These are phyloP conservation scores for Endocarpon pusillum DNA, from an alignment of 495 filamentous ascomycete genomes.

Conservation along the genomic window DNA sequence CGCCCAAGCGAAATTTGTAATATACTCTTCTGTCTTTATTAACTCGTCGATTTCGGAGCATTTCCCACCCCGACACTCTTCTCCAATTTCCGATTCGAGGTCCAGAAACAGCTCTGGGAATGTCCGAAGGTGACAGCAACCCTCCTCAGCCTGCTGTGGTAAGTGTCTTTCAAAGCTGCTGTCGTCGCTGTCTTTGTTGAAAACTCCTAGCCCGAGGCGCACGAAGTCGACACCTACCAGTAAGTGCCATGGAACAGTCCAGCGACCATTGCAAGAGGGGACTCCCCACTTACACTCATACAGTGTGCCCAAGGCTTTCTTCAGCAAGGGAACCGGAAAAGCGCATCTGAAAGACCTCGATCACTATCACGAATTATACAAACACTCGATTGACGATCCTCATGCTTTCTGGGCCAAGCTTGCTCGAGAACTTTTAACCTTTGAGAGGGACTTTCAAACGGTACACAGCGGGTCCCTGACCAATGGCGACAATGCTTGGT, in stretches of 20 bases:
- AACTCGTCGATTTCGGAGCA: too few relatives aligned
- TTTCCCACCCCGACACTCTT: too few relatives aligned
- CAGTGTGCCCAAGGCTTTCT: constrained; percentile 37
- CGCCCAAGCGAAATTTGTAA: too few relatives aligned
- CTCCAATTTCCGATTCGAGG: too few relatives aligned
- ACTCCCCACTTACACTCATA: constrained; percentile 6
- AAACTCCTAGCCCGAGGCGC: constrained; percentile 46
- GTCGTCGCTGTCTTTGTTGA: not conserved
- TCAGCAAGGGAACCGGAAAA: constrained; percentile 53
- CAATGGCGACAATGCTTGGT: constrained; percentile 85
- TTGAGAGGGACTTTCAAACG: constrained; percentile 84
- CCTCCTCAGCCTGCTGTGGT: constrained; percentile 51
- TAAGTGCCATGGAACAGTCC: too few relatives aligned
- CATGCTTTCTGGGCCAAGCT: constrained; percentile 77
- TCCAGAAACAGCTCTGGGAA: too few relatives aligned
- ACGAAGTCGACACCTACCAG: constrained; percentile 71
- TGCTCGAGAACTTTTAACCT: constrained; percentile 80
- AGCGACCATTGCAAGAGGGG: not conserved
- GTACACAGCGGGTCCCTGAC: constrained; percentile 61
- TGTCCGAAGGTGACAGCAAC: constrained; percentile 44
- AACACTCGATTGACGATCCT: constrained; percentile 85
- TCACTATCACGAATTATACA: constrained; percentile 84
- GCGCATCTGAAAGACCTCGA: constrained; percentile 55
- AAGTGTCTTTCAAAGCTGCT: constrained; percentile 6
- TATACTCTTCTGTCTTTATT: too few relatives aligned